Base-by-base conservation (phyloP, 78 protist species). In the Isochrysis galbana region DNA sequence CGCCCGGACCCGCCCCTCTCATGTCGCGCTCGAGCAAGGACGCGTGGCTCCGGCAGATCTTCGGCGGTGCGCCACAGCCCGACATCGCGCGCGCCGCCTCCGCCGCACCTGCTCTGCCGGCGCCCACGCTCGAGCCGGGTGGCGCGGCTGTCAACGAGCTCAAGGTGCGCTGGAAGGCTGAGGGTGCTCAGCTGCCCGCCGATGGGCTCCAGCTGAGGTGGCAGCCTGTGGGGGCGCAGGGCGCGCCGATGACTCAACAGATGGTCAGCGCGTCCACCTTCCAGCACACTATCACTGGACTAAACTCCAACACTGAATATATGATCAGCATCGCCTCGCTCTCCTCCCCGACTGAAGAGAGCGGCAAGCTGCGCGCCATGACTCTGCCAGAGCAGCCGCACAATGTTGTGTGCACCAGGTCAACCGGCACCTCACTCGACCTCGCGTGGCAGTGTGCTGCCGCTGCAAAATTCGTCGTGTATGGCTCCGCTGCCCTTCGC, bases 401-500 rank as follows among this genome's bases (percentile, higher is more conserved):
- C 19, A 10, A 19, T 54, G 67, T 54, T 10, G 32, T 10, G 67
- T 21, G 10, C 32, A 10, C 32, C 67, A 72, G 42, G 82, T 72
- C 82, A 36, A 36, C 36, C 82, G 82, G 21, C 21, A 4, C 36
- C 46, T 72, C 82, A 22, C 32, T 72, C 17, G 42, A 5, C 36
- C 42, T 72, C 21, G 17, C 23, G 44, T 72, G 82, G 82, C 36
- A 36, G 25, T 22, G 32, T 21, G 2, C 42, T 22, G 42, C 32
- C 36, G 82, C 14, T 2, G 22, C 21, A 42, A 5, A 42, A 23
- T 72, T 36, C 82, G 82, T 22, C 14, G 82, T 72, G 42, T 72
- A 72, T 22, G 82, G 82, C 82, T 72, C 82, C 46, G 82, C 82
- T 5, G 82, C 82, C 25, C 82, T 72, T 42, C 46, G 82, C 14